Conservation (phyloP, 495 filamentous ascomycete genomes). For the Penicillium robsamsonii region DNA sequence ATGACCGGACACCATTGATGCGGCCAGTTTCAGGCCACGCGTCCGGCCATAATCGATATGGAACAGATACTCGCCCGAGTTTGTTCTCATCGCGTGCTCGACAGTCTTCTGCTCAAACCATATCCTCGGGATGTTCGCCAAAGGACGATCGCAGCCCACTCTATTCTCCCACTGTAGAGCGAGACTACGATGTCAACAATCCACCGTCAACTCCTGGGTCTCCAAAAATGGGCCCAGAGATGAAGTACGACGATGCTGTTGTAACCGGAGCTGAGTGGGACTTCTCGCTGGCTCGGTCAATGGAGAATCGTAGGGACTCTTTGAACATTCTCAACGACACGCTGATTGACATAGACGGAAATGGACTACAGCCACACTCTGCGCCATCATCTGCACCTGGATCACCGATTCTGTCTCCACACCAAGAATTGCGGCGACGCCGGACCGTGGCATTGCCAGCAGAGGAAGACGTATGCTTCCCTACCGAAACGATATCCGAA, state of each 20-base stretch:
- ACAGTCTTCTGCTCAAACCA: conserved; percentile 29
- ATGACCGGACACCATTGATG: conserved; percentile 46
- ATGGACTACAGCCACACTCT: conserved; percentile 28
- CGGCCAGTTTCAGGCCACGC: conserved; percentile 28
- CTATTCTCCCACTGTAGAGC: conserved; percentile 31
- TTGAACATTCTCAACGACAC: conserved; percentile 44
- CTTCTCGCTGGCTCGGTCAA: conserved; percentile 29
- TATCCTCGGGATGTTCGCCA: conserved; percentile 38
- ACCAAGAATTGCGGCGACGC: conserved; percentile 43
- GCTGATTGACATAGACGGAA: conserved; percentile 59
- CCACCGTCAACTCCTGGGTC: conserved; percentile 89
- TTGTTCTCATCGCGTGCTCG: conserved; percentile 32
- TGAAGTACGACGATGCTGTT: conserved; percentile 79
- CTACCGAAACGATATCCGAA: conserved; percentile 72
- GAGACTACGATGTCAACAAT: conserved; percentile 84
- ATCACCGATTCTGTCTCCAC: conserved; percentile 34
- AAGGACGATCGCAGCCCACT: conserved; percentile 28
- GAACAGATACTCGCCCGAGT: conserved; percentile 34
- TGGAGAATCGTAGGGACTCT: conserved; percentile 38
- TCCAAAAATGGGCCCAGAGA: conserved; percentile 57
- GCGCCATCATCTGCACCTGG: conserved; percentile 27
- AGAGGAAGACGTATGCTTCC: conserved; percentile 92
- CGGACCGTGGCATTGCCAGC: conserved; percentile 56
- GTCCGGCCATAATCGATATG: conserved; percentile 35
- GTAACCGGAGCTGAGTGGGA: conserved; percentile 54